Evolutionary conservation across 306 rosid genomes (phyloP), one percentile per base, ranked within the genome.

Genomic region (Notholithocarpus densiflorus): DNA sequence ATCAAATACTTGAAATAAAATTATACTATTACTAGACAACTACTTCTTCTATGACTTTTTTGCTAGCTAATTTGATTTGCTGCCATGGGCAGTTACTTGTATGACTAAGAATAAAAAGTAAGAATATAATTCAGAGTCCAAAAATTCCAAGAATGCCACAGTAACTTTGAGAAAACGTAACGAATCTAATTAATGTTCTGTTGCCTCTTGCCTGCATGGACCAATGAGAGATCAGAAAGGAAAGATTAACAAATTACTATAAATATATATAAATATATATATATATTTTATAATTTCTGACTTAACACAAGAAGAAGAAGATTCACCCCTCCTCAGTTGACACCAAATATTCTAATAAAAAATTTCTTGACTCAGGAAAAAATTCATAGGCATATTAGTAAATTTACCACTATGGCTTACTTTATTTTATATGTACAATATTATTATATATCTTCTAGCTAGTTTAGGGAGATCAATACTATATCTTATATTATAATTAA

Each of bases 251-350:
- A 68, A 54, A 61, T 62, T 48, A 34, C 59, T 40, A 60, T 29
- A 23, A 74, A 65, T 48, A 21, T 76, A 27, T 27, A 27, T 27
- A 27, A n/a, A n/a, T 29, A 29, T 29, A 31, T 31, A 29, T 29
- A 5, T 32, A 5, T 52, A 1, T 72, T 64, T 48, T 79, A 59
- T n/a, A 60, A 20, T 80, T 76, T 72, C 68, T 79, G 83, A 80
- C 90, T 84, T 72, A 26, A 26, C 80, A 61, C 78, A 81, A 72
- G 64, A 85, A 81, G 86, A 40, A 40, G 45, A 40, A 34, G 45
- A 40, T 40, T 82, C 86, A 80, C 77, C 76, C 65, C 51, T 77
- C 57, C 57, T 74, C 64, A 53, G 79, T 60, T 76, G 73, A 81
- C 79, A 82, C 68, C 84, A 69, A 64, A 56, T 59, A 21, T 53